Evolutionary conservation across 2,329 filamentous ascomycete species (phyloP), one percentile per base, ranked within the genome.

Genomic region (Penicillium sp.): DNA sequence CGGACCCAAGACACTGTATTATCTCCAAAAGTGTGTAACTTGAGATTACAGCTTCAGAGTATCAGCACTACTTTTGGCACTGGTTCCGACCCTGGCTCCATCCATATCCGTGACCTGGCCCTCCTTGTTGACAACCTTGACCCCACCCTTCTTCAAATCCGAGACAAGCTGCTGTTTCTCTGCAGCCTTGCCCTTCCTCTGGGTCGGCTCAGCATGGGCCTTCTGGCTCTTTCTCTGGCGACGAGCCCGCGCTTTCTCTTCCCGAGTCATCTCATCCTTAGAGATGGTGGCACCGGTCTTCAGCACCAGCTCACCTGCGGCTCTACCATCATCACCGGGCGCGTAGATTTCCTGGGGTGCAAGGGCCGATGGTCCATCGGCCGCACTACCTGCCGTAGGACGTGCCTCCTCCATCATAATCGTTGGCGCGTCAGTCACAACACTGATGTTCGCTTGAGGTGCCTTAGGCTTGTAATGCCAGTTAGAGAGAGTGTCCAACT

Each of bases 401-500:
- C 96, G 89, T 1, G 92, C 93, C 69, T 99, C 94, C 78, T 99
- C 94, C 89, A 97, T 96, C 63, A 85, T 83, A 61, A 97, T 87
- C 3, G 90, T 91, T n/a, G 92, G 90, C 4, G 94, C 90, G 74
- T 97, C 93, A 25, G 90, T 84, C 31, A 97, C 88, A 53, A 97
- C 89, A 42, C 90, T 92, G 59, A 99, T 84, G 44, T 85, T 85
- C n/a, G 90, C 85, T 49, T 88, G 88, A 2, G 88, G 83, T 11
- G 90, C 87, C 77, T 92, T 95, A 51, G 94, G 94, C 74, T 90
- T 92, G 83, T 96, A 97, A 77, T 97, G 89, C 87, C 91, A 96
- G 72, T 89, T 96, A 74, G 87, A 92, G 60, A 99, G 85, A 25
- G 90, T 85, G 74, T 99, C 94, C 53, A 99, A 85, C 59, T 90